Percentiles rank a stretch among this genome's conserved stretches.
phyloP scores from a whole-genome alignment of 73 alveolate genomes.

The Paramecium sonneborni region DNA sequence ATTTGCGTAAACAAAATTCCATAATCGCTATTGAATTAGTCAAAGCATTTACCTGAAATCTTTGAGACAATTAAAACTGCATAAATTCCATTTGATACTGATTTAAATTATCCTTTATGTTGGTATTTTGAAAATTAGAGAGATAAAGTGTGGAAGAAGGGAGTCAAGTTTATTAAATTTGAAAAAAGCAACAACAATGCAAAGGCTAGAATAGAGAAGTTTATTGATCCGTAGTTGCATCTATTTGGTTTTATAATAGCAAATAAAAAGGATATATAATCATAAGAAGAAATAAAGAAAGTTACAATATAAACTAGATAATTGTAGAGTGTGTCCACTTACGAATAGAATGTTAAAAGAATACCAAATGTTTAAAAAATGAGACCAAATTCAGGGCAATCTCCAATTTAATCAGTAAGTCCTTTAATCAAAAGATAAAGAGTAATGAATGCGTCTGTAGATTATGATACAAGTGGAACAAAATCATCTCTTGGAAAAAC shows the following conservation, averaged over 20 bases:
- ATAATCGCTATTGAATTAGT: slow-evolving; percentile 4
- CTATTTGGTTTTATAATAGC: slow-evolving; percentile 37
- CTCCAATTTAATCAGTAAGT: background rate
- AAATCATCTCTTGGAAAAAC: slow-evolving; percentile 1
- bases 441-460: slow-evolving; percentile 15
- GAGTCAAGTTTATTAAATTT: slow-evolving; percentile 27
- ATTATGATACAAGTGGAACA: slow-evolving; percentile 18
- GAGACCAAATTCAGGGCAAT: slow-evolving; percentile 27
- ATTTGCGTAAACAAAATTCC: slow-evolving; percentile 65
- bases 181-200: background rate
- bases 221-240: slow-evolving; percentile 45
- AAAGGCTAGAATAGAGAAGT: background rate
- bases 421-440: slow-evolving; percentile 9
- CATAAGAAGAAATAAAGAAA: background rate
- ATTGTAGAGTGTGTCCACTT: background rate
- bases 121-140: slow-evolving; percentile 56
- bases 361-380: background rate
- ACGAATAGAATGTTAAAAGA: background rate
- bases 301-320: background rate
- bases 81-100: slow-evolving; percentile 56
- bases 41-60: slow-evolving; percentile 52
- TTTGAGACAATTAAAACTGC: slow-evolving; percentile 55
- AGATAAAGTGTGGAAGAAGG: slow-evolving; percentile 36
- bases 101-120: slow-evolving; percentile 43
- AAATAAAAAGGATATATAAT: background rate